Percentiles rank a stretch among this genome's conserved stretches.
phyloP scores from a whole-genome alignment of 345 rosid species.

The Moringa oleifera region DNA sequence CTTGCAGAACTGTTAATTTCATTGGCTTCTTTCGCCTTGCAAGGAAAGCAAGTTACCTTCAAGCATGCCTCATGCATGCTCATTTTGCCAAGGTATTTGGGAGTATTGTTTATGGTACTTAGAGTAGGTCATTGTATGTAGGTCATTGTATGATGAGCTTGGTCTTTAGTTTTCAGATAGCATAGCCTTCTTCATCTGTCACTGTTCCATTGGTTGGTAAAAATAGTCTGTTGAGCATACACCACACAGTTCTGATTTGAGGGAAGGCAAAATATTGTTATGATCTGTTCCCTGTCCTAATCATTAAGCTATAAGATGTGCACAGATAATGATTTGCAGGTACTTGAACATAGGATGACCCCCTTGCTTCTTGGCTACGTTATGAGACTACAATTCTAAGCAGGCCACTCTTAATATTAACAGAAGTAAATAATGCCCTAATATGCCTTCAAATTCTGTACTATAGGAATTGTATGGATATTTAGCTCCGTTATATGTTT shows the following conservation, averaged over 20 bases:
- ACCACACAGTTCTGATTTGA: background rate
- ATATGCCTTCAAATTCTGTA: background rate
- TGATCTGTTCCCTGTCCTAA: background rate
- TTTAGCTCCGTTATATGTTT: background rate
- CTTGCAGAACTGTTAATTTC: conserved; percentile 87
- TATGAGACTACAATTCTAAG: background rate
- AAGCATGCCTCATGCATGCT: conserved; percentile 99
- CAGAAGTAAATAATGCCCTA: background rate
- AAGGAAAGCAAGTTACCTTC: conserved; percentile 85
- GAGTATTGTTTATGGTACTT: conserved; percentile 13
- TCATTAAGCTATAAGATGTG: background rate
- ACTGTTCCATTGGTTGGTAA: background rate
- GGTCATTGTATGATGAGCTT: background rate
- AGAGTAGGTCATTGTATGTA: background rate
- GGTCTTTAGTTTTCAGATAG: background rate
- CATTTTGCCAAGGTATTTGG: conserved; percentile 85
- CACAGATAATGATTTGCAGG: background rate
- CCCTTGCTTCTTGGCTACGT: background rate
- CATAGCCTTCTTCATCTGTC: background rate
- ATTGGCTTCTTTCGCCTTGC: conserved; percentile 90
- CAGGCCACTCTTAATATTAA: background rate
- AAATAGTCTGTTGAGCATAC: background rate
- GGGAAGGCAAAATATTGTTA: background rate
- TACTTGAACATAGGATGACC: too few relatives aligned
- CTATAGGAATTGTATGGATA: background rate